phyloP scores from a whole-genome alignment of 2,329 filamentous ascomycete species.

The Passalora sequoiae region DNA sequence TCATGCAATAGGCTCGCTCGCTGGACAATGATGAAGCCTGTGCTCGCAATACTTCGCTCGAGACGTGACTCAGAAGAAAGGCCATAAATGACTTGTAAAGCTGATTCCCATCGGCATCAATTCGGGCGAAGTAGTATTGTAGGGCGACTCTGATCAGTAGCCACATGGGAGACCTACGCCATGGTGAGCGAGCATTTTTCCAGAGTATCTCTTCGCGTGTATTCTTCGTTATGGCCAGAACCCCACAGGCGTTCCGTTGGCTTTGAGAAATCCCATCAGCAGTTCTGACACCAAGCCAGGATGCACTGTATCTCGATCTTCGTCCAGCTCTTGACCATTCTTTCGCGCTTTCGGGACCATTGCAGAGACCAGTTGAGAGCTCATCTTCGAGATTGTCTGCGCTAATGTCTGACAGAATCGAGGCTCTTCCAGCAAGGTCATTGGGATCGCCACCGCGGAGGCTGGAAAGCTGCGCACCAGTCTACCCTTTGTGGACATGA shows the following conservation, averaged over 20 bases:
- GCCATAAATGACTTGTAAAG: constrained; percentile 28
- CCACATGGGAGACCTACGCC: constrained; percentile 60
- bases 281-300: constrained; percentile 57
- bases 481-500: constrained; percentile 49
- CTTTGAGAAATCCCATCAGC: constrained; percentile 57
- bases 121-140: constrained; percentile 46
- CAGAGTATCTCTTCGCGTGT: constrained; percentile 60
- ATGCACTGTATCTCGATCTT: constrained; percentile 54
- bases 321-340: constrained; percentile 44
- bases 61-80: constrained; percentile 53
- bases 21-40: neutral
- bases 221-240: constrained; percentile 49
- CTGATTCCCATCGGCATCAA: constrained; percentile 23
- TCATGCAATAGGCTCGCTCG: constrained; percentile 20
- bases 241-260: constrained; percentile 42
- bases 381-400: constrained; percentile 20
- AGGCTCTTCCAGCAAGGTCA: constrained; percentile 29
- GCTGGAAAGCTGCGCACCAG: constrained; percentile 59
- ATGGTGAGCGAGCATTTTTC: constrained; percentile 46
- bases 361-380: constrained; percentile 10
- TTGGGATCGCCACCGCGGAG: constrained; percentile 38
- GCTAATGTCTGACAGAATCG: constrained; percentile 17
- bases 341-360: constrained; percentile 40
- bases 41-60: neutral
- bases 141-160: constrained; percentile 56